Evolutionary conservation across 177 flowering plant species (phyloP), one percentile per base, ranked within the genome.

Genomic region (Telopea speciosissima): DNA sequence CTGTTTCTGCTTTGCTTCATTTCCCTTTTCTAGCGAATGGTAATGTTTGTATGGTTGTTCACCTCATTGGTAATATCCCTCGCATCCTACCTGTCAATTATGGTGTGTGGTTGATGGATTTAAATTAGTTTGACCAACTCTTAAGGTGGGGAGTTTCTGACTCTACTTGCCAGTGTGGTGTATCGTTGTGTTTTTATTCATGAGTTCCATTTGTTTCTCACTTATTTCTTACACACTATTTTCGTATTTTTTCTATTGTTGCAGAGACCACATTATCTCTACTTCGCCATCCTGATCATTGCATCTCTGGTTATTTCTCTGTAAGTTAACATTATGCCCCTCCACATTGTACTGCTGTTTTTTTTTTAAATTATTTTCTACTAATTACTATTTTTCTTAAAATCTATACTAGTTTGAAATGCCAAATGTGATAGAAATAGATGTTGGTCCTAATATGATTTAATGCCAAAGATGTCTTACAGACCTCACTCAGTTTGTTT

Each of bases 281-380:
- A 84, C 96, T 95, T 69, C 89, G 97, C 62, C 91, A 92, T 80
- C 97, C 97, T 63, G 97, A 92, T 82, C 91, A 79, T 80, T 92
- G 97, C 86, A 89, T 95, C 72, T 95, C 99, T 45, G 92, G 86
- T 69, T 90, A 95, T 80, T 89, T 97, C 79, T 88, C 87, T 63
- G 97, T 95, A 86, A 90, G 97, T 78, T 58, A 71, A 59, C 67
- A 25, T 58, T 65, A 23, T 49, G 16, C 28, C 24, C 70, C 54
- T 21, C 24, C 45, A 52, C 8, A 28, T 28, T 28, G 31, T 28
- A 28, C 31, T n/a, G n/a, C n/a, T n/a, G 31, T 28, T 28, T 28
- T 28, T 28, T 28, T 28, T 28, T 28, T 28, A 2, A 28, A 28
- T 28, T 28, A 28, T 28, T 40, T 28, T 36, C 62, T 49, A 1